Percentiles rank a stretch among this genome's conserved stretches.
Evolutionary conservation across 2,329 filamentous ascomycete genomes (phyloP).

Genomic region (Dactylonectria macrodidyma): DNA sequence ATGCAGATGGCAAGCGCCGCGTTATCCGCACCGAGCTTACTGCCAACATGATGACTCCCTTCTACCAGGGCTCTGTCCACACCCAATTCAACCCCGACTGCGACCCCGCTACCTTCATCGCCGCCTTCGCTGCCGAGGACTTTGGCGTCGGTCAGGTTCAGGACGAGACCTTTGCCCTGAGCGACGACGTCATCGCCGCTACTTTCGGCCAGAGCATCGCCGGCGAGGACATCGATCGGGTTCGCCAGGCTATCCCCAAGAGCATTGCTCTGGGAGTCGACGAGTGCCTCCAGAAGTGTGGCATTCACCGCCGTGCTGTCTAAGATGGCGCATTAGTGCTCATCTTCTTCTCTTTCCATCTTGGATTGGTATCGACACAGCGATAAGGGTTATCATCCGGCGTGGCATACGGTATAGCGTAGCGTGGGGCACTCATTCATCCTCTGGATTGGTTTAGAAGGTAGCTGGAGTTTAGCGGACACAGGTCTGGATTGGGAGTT

Average conservation of each 20-base stretch:
- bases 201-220: conserved; percentile 61
- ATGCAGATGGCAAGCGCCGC: conserved; percentile 54
- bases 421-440: neutral
- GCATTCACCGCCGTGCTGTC: conserved; percentile 58
- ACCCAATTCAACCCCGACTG: conserved; percentile 71
- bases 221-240: conserved; percentile 62
- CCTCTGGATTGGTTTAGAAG: no score
- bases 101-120: conserved; percentile 63
- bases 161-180: conserved; percentile 64
- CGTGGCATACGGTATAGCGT: neutral
- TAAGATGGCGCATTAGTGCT: conserved; percentile 7
- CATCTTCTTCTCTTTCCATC: neutral
- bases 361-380: neutral
- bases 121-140: conserved; percentile 65
- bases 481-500: neutral
- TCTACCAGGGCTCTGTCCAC: conserved; percentile 69
- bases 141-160: conserved; percentile 65
- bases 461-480: no score
- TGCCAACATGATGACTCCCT: conserved; percentile 65
- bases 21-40: conserved; percentile 59
- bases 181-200: conserved; percentile 61
- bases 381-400: neutral
- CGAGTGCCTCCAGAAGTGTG: conserved; percentile 58
- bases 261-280: conserved; percentile 68
- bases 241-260: conserved; percentile 58